Evolutionary conservation across 1,284 basidiomycete species (phyloP).

Genomic region (Cryptococcus depauperatus): DNA sequence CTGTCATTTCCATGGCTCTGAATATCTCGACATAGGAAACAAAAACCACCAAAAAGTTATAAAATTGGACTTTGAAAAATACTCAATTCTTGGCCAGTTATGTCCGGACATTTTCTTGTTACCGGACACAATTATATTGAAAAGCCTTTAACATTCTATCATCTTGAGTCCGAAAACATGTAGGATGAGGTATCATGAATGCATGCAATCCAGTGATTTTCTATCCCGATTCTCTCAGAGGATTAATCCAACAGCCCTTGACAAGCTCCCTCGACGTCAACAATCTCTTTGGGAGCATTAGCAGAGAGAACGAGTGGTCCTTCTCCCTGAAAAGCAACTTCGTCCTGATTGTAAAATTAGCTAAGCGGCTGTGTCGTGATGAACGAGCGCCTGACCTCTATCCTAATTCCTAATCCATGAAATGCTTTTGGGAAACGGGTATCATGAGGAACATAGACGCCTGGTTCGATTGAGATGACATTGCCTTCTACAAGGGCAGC

Average conservation of each 20-base stretch:
- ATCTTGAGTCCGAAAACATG: too few relatives aligned
- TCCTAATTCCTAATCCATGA: conserved; percentile 79
- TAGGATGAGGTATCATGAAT: too few relatives aligned
- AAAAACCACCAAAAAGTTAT: too few relatives aligned
- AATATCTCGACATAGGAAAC: too few relatives aligned
- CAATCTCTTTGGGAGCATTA: conserved; percentile 80
- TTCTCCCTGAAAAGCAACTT: conserved; percentile 65
- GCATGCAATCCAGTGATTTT: too few relatives aligned
- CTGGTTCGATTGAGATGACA: conserved; percentile 64
- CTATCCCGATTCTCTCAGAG: too few relatives aligned
- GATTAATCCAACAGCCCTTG: conserved; percentile 55
- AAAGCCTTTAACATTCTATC: too few relatives aligned
- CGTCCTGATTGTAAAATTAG: conserved; percentile 53
- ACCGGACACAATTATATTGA: too few relatives aligned
- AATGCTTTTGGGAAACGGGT: conserved; percentile 71
- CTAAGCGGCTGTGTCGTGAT: not conserved
- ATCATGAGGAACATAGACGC: conserved; percentile 66
- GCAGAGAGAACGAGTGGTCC: conserved; percentile 63
- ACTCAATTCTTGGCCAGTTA: too few relatives aligned
- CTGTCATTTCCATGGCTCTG: too few relatives aligned
- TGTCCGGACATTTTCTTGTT: too few relatives aligned
- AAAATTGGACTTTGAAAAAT: too few relatives aligned
- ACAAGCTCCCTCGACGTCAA: conserved; percentile 79
- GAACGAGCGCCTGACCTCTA: conserved; percentile 58
- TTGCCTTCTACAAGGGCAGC: conserved; percentile 60